phyloP scores from a whole-genome alignment of 176 grass and related monocot genomes.

The Musa troglodytarum region DNA sequence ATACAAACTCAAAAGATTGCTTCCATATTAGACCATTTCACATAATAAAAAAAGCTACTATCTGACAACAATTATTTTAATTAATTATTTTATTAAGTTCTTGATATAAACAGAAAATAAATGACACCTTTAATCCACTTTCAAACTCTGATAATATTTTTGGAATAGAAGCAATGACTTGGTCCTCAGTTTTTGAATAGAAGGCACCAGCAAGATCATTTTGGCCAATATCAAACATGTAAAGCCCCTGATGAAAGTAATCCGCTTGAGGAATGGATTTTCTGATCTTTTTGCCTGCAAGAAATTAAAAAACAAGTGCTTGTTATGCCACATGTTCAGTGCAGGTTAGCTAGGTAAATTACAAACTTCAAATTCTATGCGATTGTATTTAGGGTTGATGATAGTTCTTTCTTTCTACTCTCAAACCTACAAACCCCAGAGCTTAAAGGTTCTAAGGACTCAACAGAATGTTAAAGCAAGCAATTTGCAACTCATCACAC shows the following conservation, averaged over 20 bases:
- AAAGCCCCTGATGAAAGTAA: slow-evolving; percentile 72
- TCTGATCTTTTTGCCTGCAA: slow-evolving; percentile 46
- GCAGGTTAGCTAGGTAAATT: neutral
- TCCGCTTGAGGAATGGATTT: slow-evolving; percentile 60
- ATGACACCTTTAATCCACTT: slow-evolving; percentile 61
- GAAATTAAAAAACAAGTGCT: slow-evolving; percentile 8
- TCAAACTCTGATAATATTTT: slow-evolving; percentile 86
- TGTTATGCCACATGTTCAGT: neutral
- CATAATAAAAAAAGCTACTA: neutral
- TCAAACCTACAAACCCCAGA: neutral
- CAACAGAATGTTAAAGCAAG: neutral
- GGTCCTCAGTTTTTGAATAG: slow-evolving; percentile 79
- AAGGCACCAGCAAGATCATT: slow-evolving; percentile 93
- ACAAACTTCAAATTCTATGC: neutral
- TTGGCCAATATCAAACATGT: slow-evolving; percentile 98
- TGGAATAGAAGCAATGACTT: slow-evolving; percentile 74
- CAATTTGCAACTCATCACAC: neutral
- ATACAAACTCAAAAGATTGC: neutral
- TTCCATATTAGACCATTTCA: neutral
- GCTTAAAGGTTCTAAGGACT: neutral
- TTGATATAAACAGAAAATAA: neutral
- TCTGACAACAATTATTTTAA: neutral
- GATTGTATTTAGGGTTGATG: neutral
- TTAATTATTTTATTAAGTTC: neutral
- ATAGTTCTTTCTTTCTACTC: neutral